Base-by-base conservation (phyloP, 257 asterid species). In the Plantago elongata region DNA sequence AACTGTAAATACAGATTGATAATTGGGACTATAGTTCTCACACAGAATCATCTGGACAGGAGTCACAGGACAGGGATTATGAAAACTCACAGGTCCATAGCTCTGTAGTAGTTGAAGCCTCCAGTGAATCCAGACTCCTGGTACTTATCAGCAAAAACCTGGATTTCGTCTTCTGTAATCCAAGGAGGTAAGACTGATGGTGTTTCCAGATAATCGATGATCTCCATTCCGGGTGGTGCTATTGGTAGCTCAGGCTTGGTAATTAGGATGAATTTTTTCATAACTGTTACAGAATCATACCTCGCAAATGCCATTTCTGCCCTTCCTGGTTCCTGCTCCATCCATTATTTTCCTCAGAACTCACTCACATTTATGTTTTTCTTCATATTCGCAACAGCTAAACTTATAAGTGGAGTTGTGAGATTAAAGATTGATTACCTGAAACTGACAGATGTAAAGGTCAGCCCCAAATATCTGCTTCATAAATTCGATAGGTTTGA, bases 41-140 rank as follows among this genome's bases (percentile, higher is more conserved):
- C n/a, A 51, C 17, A 11, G 29, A 45, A 5, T 17, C 0, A 0
- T 22, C 7, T 11, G 17, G 18, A 22, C 27, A 22, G 1, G 7
- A n/a, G n/a, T n/a, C n/a, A n/a, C 37, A 57, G 49, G 9, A 1
- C 12, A 9, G 10, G 48, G 16, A 15, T 9, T 16, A 16, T 42
- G 45, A 34, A 64, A 30, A 64, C 87, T 78, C 62, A 78, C 84
- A 78, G 62, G 80, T 78, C 65, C 69, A 75, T 40, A 8, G 82
- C 82, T 65, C 87, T 73, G 58, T 70, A 81, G 58, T 73, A 75
- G 18, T 78, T 81, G 68, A 81, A 51, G 40, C 40, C 75, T 51
- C 84, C 84, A 0, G 87, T 78, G 58, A 75, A 81, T 15, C 84
- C 84, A 5, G 82, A 68, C 64, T 81, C 87, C 64, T 75, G 82